Conservation (phyloP, 2,329 filamentous ascomycete genomes). For the Arthrobotrys sinensis region DNA sequence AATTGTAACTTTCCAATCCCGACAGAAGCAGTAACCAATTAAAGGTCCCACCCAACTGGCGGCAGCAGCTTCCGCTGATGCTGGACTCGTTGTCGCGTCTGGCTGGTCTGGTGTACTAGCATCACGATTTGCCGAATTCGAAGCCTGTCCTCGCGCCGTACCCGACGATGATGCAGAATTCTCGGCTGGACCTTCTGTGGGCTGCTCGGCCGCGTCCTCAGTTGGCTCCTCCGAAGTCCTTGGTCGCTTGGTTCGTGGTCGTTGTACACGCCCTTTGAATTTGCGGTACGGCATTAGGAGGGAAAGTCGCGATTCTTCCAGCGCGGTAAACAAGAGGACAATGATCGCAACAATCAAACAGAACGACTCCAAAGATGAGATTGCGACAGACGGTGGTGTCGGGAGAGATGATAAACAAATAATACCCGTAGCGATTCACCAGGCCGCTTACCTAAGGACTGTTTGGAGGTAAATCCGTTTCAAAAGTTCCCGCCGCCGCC, state of each 20-base stretch:
- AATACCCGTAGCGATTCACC: slow-evolving; percentile 26
- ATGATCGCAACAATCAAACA: slow-evolving; percentile 31
- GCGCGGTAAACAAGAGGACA: slow-evolving; percentile 35
- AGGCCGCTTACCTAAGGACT: slow-evolving; percentile 41
- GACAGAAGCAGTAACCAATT: slow-evolving; percentile 60
- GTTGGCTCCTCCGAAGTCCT: slow-evolving; percentile 54
- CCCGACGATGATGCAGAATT: slow-evolving; percentile 34
- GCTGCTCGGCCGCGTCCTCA: slow-evolving; percentile 35
- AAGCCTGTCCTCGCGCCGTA: slow-evolving; percentile 23
- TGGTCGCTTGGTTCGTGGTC: slow-evolving; percentile 43
- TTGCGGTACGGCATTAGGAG: slow-evolving; percentile 57
- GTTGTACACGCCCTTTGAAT: slow-evolving; percentile 24
- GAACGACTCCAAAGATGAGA: slow-evolving; percentile 28
- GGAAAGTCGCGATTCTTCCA: slow-evolving; percentile 53
- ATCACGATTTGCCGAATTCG: slow-evolving; percentile 23
- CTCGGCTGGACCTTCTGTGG: slow-evolving; percentile 13
- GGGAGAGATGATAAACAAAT: slow-evolving; percentile 58
- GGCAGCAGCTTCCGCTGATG: slow-evolving; percentile 38
- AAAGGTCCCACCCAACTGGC: slow-evolving; percentile 43
- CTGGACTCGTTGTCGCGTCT: slow-evolving; percentile 55
- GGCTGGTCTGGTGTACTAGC: slow-evolving; percentile 20
- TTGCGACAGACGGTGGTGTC: slow-evolving; percentile 43
- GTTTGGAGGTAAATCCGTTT: slow-evolving; percentile 58
- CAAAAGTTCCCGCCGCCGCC: slow-evolving; percentile 50
- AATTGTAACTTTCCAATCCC: slow-evolving; percentile 60